Evolutionary conservation across 192 early-diverging fungal species (phyloP).

Genomic region (Haplosporangium gracile): DNA sequence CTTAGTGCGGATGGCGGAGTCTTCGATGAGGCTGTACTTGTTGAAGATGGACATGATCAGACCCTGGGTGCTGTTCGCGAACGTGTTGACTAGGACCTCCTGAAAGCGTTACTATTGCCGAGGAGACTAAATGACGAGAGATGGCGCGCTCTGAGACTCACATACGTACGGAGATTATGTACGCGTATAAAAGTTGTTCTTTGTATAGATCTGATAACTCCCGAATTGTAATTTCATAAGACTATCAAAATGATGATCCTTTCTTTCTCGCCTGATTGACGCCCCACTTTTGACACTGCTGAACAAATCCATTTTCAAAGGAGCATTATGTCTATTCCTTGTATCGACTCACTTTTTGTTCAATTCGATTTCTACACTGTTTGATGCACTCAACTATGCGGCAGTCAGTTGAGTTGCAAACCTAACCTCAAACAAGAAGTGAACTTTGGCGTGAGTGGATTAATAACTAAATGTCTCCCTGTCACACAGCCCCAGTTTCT

Average conservation of each 20-base stretch:
- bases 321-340: too few relatives aligned
- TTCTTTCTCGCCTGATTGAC: background rate
- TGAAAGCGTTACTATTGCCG: constrained; percentile 30
- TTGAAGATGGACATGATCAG: constrained; percentile 8
- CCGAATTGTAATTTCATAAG: background rate
- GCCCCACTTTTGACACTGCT: background rate
- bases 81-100: constrained; percentile 43
- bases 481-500: too few relatives aligned
- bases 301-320: background rate
- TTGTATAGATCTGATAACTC: background rate
- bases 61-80: constrained; percentile 35
- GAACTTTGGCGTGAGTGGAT: too few relatives aligned
- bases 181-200: background rate
- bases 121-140: constrained; percentile 29
- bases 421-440: too few relatives aligned
- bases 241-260: background rate
- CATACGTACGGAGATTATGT: background rate
- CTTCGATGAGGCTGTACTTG: constrained; percentile 17
- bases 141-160: background rate
- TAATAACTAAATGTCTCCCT: too few relatives aligned
- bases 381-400: too few relatives aligned
- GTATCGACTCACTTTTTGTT: too few relatives aligned
- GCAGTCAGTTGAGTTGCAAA: too few relatives aligned
- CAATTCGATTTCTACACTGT: too few relatives aligned
- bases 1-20: constrained; percentile 13